A percentile compares a stretch with the other conserved stretches of the same genome.
phyloP scores from a whole-genome alignment of 768 basidiomycete genomes.

The Neoboletus magnificus region DNA sequence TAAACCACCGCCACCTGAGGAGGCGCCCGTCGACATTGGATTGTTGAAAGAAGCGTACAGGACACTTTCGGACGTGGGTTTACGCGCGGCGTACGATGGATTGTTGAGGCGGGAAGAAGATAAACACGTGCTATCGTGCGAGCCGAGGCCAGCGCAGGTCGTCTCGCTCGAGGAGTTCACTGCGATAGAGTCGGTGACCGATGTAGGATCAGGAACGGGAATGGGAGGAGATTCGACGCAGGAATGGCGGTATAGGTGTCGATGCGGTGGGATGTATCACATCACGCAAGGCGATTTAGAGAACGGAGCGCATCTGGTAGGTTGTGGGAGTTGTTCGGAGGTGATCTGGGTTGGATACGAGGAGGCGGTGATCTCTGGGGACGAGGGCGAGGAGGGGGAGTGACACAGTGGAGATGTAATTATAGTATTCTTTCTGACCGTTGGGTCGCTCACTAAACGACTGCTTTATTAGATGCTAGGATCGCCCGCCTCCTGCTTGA shows the following conservation, averaged over 20 bases:
- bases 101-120: slow-evolving; percentile 7
- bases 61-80: slow-evolving; percentile 50
- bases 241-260: slow-evolving; percentile 60
- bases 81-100: slow-evolving; percentile 52
- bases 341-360: slow-evolving; percentile 83
- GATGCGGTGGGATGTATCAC: slow-evolving; percentile 68
- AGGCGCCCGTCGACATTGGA: slow-evolving; percentile 42
- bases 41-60: slow-evolving; percentile 65
- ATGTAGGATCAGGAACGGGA: slow-evolving; percentile 11
- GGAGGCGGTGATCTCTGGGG: slow-evolving; percentile 31
- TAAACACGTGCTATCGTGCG: slow-evolving; percentile 13
- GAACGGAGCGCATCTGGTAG: slow-evolving; percentile 64
- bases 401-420: background rate
- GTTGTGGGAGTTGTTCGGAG: slow-evolving; percentile 76
- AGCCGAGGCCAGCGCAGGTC: slow-evolving; percentile 70
- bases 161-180: slow-evolving; percentile 74
- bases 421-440: background rate
- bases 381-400: background rate
- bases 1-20: background rate
- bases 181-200: background rate
- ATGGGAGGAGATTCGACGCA: slow-evolving; percentile 31
- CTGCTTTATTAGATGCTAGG: background rate
- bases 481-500: background rate
- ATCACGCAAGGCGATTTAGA: slow-evolving; percentile 63
- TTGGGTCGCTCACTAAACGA: background rate